Evolutionary conservation across 441 rosid species (phyloP), one percentile per base, ranked within the genome.

Genomic region (Populus hybrid): DNA sequence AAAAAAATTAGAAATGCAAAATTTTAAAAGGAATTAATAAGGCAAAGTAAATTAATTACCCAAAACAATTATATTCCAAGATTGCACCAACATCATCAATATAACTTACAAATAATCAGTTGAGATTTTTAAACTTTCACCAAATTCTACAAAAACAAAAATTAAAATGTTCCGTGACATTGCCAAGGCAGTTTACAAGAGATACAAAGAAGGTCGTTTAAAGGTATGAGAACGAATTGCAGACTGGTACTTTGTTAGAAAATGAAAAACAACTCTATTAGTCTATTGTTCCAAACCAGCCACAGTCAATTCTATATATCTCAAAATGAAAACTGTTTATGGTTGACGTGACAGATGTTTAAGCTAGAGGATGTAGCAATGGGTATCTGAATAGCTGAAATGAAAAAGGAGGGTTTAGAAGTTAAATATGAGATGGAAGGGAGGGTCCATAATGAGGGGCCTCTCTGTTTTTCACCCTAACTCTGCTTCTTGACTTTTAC

Each of bases 351-450:
- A 71, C 87, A 95, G 99, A 96, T 96, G 94, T 96, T 94, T 77
- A 94, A 96, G 90, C 91, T 94, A 69, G 98, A 94, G 90, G 99
- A 96, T 74, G 98, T 91, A 73, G 96, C 97, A 5, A 94, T 96
- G 99, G 98, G 99, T 65, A 92, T 96, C 77, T 96, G 99, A 98
- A 92, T 96, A 5, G 83, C 88, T 0, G 89, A 88, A 16, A 84
- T 94, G 89, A 84, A 81, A 81, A 96, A 88, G 79, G 87, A 85
- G 3, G 98, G 99, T 42, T 81, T 89, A 24, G 72, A 86, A 73
- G 92, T 95, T 21, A 85, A 77, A 61, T 96, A 90, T 12, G 91
- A 89, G 82, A 90, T 86, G 4, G 97, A 96, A 28, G 92, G 79
- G 66, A 86, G 94, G 82, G 85, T 96, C 82, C 72, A 86, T 71